A percentile compares a stretch with the other conserved stretches of the same genome.
phyloP scores from a whole-genome alignment of 139 green algal species.

The Picochlorum costavermella region DNA sequence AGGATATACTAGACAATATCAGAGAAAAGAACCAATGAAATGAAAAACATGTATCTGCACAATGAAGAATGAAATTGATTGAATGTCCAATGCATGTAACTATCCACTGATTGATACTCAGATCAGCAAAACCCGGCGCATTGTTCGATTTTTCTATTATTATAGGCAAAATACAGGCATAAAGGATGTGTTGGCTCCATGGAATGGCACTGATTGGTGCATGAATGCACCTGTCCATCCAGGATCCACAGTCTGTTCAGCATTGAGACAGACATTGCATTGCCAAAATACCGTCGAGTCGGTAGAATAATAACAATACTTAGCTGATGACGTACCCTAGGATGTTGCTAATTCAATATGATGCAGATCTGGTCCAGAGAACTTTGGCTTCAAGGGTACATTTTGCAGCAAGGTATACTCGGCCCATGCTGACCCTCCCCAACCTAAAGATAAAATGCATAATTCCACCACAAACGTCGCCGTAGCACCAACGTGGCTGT shows the following conservation, averaged over 20 bases:
- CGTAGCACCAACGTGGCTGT: constrained; percentile 16
- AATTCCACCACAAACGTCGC: constrained; percentile 14
- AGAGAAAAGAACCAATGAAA: constrained; percentile 2
- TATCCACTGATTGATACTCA: constrained; percentile 26
- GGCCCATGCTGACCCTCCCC: constrained; percentile 2
- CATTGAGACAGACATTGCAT: too few relatives aligned
- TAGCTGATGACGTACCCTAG: too few relatives aligned
- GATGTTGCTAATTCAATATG: too few relatives aligned
- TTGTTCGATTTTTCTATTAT: neutral
- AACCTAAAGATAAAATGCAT: constrained; percentile 16
- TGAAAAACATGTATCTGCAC: constrained; percentile 2
- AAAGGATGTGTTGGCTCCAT: too few relatives aligned
- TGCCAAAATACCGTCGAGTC: too few relatives aligned
- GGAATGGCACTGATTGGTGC: too few relatives aligned
- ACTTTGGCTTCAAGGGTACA: too few relatives aligned
- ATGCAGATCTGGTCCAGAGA: too few relatives aligned
- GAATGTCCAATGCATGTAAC: constrained; percentile 13
- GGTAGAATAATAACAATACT: too few relatives aligned
- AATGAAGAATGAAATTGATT: neutral
- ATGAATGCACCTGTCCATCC: too few relatives aligned
- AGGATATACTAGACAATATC: constrained; percentile 16
- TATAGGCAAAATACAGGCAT: too few relatives aligned
- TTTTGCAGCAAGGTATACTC: neutral
- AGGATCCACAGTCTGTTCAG: too few relatives aligned
- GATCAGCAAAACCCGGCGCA: constrained; percentile 35